Conservation (phyloP, 2,329 filamentous ascomycete genomes). For the Fusarium albosuccineum region DNA sequence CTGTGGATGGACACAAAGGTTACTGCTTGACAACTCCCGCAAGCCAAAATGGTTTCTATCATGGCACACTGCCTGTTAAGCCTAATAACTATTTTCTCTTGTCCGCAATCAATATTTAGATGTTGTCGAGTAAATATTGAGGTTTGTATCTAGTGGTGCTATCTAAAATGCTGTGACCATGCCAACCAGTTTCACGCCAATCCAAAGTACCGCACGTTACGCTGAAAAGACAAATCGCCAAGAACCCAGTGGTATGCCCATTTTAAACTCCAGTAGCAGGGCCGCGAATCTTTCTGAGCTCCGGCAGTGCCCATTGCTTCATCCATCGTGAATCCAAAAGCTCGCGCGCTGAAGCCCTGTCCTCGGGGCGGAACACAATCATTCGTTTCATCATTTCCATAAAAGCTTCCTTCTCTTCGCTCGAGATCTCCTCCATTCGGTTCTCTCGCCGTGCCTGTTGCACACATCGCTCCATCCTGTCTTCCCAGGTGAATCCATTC, state of each 20-base stretch:
- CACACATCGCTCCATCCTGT: constrained; percentile 33
- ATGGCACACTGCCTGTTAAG: no score
- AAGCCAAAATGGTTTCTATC: no score
- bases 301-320: constrained; percentile 39
- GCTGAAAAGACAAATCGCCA: constrained; percentile 9
- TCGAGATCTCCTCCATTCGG: constrained; percentile 28
- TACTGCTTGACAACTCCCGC: no score
- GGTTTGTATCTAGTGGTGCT: no score
- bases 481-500: constrained; percentile 24
- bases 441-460: constrained; percentile 37
- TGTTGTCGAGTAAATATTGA: no score
- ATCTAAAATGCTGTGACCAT: no score
- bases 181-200: no score
- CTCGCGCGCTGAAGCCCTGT: constrained; percentile 27
- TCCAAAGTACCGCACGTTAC: no score
- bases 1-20: no score
- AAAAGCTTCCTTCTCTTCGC: constrained; percentile 36
- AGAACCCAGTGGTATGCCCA: constrained; percentile 10
- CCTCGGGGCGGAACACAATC: constrained; percentile 35
- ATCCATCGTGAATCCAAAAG: constrained; percentile 36
- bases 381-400: constrained; percentile 40
- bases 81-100: no score
- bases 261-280: constrained; percentile 19
- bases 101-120: no score
- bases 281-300: constrained; percentile 25